Evolutionary conservation across 2,329 filamentous ascomycete species (phyloP), one percentile per base, ranked within the genome.

Genomic region (Paecilomyces variotii): DNA sequence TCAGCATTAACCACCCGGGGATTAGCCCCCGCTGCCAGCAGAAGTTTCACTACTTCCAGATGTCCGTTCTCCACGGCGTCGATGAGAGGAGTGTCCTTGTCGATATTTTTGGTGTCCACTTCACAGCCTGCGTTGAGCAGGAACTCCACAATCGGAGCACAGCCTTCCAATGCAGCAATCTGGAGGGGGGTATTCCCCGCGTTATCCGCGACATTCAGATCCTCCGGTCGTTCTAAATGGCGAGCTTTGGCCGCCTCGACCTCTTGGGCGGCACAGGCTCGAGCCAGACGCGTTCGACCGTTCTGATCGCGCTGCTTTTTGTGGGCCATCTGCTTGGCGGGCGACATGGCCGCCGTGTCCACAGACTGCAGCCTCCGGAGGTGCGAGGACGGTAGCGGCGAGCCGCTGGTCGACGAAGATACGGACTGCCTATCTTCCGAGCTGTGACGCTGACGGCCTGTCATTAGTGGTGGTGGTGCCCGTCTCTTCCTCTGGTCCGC

Each of bases 31-130:
- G 92, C 88, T 57, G 88, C 85, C 2, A 99, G 80, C 34, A 99
- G 78, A 9, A 96, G 79, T 67, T 86, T 90, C 50, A 99, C 89
- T 3, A 97, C 93, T 19, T 89, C 89, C 6, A 96, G 72, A 70
- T 99, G 92, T 0, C 90, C 90, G 68, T 99, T 99, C 66, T 97
- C 94, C 28, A 97, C 91, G 4, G 94, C 94, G 77, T 99, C 94
- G 57, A 99, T 87, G 35, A 99, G 82, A 28, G 94, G 94, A 0
- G 94, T 97, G 68, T 99, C 94, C 68, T 90, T 91, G 66, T 91
- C 88, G 59, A 84, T 84, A 59, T 86, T 86, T 67, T 90, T 87
- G 55, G 82, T 93, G 68, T 97, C 89, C 53, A 94, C 82, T 57
- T 90, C 88, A 74, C 92, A 96, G 34, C 90, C 90, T 62, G 90